Evolutionary conservation across 2,329 filamentous ascomycete genomes (phyloP).

Genomic region (Ramularia collo-cygni): DNA sequence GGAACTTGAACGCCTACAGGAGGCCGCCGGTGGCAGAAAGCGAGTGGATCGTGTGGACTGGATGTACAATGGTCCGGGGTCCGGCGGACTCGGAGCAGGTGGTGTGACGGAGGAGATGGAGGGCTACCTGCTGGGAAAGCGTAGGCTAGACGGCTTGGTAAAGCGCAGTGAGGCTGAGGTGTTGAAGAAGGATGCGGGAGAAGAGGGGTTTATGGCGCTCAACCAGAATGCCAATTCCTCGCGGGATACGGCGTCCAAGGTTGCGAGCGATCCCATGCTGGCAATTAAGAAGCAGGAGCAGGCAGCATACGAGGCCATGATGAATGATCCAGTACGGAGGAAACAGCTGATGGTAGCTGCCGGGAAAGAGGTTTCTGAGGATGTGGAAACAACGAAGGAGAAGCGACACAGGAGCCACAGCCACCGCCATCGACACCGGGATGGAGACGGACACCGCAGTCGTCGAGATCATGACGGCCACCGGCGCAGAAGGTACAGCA

Average conservation of each 20-base stretch:
- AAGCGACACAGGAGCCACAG: conserved; percentile 22
- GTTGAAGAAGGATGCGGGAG: conserved; percentile 59
- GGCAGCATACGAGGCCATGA: conserved; percentile 52
- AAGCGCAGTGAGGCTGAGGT: conserved; percentile 76
- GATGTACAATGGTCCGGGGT: conserved; percentile 91
- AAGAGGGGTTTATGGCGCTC: conserved; percentile 51
- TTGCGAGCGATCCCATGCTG: conserved; percentile 82
- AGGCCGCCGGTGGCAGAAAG: conserved; percentile 77
- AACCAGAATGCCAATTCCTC: conserved; percentile 58
- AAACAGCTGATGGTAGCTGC: conserved; percentile 55
- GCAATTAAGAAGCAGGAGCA: conserved; percentile 86
- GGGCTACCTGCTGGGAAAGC: conserved; percentile 85
- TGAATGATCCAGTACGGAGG: conserved; percentile 65
- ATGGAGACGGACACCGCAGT: conserved; percentile 23
- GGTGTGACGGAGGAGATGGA: conserved; percentile 74
- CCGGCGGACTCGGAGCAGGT: conserved; percentile 64
- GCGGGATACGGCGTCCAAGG: conserved; percentile 76
- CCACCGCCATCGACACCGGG: conserved; percentile 23
- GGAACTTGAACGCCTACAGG: conserved; percentile 83
- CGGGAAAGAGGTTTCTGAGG: conserved; percentile 26
- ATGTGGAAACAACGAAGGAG: conserved; percentile 17
- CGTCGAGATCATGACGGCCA: conserved; percentile 18
- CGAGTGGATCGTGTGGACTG: conserved; percentile 82
- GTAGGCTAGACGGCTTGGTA: conserved; percentile 79
- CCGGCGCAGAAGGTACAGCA: conserved; percentile 26